Percentiles rank a stretch among this genome's conserved stretches.
Evolutionary conservation across 768 basidiomycete genomes (phyloP).

Genomic region (Lactifluus hygrophoroides): DNA sequence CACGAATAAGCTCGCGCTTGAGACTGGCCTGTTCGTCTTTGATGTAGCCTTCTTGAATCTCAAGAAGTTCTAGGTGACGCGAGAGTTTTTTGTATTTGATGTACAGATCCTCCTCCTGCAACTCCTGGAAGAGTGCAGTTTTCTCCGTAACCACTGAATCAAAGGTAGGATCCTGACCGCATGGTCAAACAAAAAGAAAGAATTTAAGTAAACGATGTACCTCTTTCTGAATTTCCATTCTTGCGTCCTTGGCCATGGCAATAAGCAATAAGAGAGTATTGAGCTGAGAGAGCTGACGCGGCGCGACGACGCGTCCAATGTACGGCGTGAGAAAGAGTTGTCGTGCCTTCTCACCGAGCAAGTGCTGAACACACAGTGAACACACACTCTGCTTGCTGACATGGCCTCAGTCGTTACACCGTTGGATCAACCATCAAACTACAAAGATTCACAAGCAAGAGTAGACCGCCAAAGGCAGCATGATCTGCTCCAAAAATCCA

Average conservation of each 20-base stretch:
- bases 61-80: slow-evolving; percentile 90
- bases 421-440: slow-evolving; percentile 92
- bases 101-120: slow-evolving; percentile 88
- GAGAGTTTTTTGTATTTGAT: slow-evolving; percentile 96
- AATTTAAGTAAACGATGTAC: slow-evolving; percentile 30
- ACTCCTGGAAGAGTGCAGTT: slow-evolving; percentile 74
- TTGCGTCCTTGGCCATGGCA: slow-evolving; percentile 80
- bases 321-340: slow-evolving; percentile 10
- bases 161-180: slow-evolving; percentile 75
- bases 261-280: too few relatives aligned
- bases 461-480: slow-evolving; percentile 73
- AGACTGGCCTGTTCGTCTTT: slow-evolving; percentile 98
- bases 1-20: slow-evolving; percentile 94
- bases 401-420: slow-evolving; percentile 62
- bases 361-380: too few relatives aligned
- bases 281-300: slow-evolving; percentile 15
- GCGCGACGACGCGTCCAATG: slow-evolving; percentile 11
- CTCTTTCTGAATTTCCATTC: slow-evolving; percentile 75
- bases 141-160: slow-evolving; percentile 85
- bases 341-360: too few relatives aligned
- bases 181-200: not conserved
- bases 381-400: too few relatives aligned
- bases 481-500: slow-evolving; percentile 73
- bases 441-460: slow-evolving; percentile 86
- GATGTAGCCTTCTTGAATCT: slow-evolving; percentile 93